Evolutionary conservation across 495 filamentous ascomycete species (phyloP).

Genomic region (Choiromyces venosus): DNA sequence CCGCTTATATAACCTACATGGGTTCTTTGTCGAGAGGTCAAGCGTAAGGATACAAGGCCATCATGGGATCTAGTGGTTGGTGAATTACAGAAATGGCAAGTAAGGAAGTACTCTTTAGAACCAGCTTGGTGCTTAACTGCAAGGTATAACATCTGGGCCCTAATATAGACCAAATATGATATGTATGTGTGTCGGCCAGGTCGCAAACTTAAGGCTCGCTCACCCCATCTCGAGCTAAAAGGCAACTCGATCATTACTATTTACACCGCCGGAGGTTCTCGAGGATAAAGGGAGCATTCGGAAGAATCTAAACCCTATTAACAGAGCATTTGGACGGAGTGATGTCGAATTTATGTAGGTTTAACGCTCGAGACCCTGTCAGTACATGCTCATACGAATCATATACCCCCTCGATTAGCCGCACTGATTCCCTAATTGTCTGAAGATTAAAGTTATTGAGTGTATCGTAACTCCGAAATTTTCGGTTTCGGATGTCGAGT

Average conservation of each 20-base stretch:
- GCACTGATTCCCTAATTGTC: neutral
- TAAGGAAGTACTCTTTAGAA: neutral
- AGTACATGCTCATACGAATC: neutral
- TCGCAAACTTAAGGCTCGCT: neutral
- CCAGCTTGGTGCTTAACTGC: neutral
- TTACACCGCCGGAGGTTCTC: neutral
- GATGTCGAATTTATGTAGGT: neutral
- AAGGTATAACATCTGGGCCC: neutral
- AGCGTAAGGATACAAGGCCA: neutral
- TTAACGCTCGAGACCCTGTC: neutral
- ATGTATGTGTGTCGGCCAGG: neutral
- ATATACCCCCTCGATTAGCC: neutral
- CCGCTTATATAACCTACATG: neutral
- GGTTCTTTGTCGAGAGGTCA: neutral
- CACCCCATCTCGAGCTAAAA: neutral
- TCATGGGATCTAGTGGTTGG: neutral
- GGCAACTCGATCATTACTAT: neutral
- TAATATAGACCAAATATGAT: neutral
- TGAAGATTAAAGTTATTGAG: neutral
- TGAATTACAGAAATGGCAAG: neutral
- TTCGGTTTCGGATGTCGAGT: neutral
- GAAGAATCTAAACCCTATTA: neutral
- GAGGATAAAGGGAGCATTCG: neutral
- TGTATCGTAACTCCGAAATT: constrained; percentile 1
- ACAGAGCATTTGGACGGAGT: no score